phyloP scores from a whole-genome alignment of 306 rosid species.

The Ceratonia siliqua region DNA sequence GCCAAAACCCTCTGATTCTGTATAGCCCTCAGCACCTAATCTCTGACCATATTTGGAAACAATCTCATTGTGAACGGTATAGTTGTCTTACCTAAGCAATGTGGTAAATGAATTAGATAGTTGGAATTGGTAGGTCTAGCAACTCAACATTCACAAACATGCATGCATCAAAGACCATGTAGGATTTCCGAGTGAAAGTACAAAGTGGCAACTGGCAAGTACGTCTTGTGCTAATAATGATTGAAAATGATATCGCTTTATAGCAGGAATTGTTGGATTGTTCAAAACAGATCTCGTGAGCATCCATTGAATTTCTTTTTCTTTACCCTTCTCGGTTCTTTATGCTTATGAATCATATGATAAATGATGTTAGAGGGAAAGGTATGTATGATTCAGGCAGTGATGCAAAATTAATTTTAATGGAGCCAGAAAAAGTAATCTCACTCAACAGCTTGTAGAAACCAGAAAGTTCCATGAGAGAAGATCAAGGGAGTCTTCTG shows the following conservation, averaged over 20 bases:
- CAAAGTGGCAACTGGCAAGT: too few relatives aligned
- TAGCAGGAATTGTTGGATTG: neutral
- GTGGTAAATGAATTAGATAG: neutral
- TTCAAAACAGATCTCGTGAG: constrained; percentile 23
- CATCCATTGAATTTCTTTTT: neutral
- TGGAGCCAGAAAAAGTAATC: neutral
- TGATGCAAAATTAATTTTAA: constrained; percentile 4
- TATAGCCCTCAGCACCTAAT: neutral
- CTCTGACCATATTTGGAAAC: constrained; percentile 19
- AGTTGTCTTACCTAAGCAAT: neutral
- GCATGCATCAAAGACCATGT: too few relatives aligned
- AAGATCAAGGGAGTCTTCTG: neutral
- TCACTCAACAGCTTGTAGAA: too few relatives aligned
- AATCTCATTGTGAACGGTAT: neutral
- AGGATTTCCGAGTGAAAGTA: too few relatives aligned
- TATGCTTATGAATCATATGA: constrained; percentile 12
- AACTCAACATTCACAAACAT: too few relatives aligned
- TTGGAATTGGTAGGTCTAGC: too few relatives aligned
- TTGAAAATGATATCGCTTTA: too few relatives aligned
- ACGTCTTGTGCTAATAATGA: too few relatives aligned
- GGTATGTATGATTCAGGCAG: neutral
- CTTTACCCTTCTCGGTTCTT: neutral
- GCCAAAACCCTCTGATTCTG: neutral
- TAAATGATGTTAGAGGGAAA: neutral
- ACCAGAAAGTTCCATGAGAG: too few relatives aligned